Percentiles rank a stretch among this genome's conserved stretches.
These are phyloP conservation scores for Cunninghamia lanceolata DNA, from an alignment of 75 land plant genomes.

Conservation along the genomic window DNA sequence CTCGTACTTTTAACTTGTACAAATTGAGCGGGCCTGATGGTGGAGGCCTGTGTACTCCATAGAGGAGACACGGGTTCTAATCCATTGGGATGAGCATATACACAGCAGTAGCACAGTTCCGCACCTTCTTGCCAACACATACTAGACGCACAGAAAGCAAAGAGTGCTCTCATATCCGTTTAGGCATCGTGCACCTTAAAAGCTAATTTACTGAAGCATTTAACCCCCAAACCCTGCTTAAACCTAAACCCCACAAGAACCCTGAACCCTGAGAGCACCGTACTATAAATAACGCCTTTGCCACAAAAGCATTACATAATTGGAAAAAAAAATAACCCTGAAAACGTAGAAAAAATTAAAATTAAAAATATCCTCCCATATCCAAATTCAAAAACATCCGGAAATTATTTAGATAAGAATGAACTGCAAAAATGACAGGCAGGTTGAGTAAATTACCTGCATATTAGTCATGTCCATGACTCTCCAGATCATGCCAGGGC, in stretches of 20 bases:
- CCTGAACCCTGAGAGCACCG: neutral
- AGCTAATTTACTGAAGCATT: neutral
- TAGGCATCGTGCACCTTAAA: neutral
- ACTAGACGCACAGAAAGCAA: neutral
- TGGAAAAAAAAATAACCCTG: neutral
- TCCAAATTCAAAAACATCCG: too few species aligned
- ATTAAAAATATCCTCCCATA: neutral
- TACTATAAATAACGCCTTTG: neutral
- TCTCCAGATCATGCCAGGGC: conserved; percentile 90
- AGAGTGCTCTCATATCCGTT: neutral
- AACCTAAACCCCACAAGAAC: neutral
- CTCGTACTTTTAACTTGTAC: neutral
- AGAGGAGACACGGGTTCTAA: neutral
- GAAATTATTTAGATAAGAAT: neutral
- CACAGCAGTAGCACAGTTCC: too few species aligned
- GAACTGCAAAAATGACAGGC: neutral
- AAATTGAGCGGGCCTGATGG: neutral
- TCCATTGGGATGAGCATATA: neutral
- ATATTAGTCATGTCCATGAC: conserved; percentile 95
- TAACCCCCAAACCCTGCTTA: neutral
- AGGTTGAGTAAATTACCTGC: conserved; percentile 53
- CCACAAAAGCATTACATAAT: neutral
- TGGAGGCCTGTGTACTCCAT: neutral
- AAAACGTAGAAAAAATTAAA: neutral
- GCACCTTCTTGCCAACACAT: neutral